Evolutionary conservation across 2,329 filamentous ascomycete species (phyloP).

Genomic region (Blumeria hordei): DNA sequence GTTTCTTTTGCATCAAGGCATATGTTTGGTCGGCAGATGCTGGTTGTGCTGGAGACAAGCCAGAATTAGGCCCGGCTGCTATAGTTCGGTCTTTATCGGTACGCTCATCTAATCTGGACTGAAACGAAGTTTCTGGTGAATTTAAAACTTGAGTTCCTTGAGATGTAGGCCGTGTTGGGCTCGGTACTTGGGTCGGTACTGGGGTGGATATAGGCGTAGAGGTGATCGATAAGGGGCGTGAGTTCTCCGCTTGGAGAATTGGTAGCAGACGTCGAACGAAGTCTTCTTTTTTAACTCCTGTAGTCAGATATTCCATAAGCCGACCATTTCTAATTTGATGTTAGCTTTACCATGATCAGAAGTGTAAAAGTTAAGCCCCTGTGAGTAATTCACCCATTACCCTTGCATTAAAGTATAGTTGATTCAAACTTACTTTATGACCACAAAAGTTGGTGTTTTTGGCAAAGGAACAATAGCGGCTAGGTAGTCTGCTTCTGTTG

Average conservation of each 20-base stretch:
- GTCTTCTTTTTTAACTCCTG: conserved; percentile 37
- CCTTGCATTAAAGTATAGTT: neutral
- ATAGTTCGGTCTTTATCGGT: neutral
- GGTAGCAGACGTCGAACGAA: conserved; percentile 32
- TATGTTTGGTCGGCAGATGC: conserved; percentile 20
- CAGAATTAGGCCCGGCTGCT: neutral
- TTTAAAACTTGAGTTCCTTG: neutral
- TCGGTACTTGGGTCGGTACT: neutral
- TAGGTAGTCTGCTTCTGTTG: conserved; percentile 60
- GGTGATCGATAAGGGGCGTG: neutral
- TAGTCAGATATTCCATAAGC: conserved; percentile 50
- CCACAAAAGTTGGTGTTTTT: conserved; percentile 51
- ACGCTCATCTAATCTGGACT: neutral
- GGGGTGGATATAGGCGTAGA: neutral
- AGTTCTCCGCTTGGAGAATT: conserved; percentile 11
- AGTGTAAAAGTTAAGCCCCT: too few relatives aligned
- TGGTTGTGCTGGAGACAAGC: neutral
- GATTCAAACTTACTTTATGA: conserved; percentile 40
- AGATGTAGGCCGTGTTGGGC: neutral
- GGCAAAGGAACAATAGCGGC: conserved; percentile 63
- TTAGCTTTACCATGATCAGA: too few relatives aligned
- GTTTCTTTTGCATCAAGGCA: conserved; percentile 30
- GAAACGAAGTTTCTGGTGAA: neutral
- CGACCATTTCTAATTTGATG: conserved; percentile 36
- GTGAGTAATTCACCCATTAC: conserved; percentile 1